Evolutionary conservation across 768 basidiomycete genomes (phyloP), one percentile per base, ranked within the genome.

Genomic region (Hortiboletus campestris): DNA sequence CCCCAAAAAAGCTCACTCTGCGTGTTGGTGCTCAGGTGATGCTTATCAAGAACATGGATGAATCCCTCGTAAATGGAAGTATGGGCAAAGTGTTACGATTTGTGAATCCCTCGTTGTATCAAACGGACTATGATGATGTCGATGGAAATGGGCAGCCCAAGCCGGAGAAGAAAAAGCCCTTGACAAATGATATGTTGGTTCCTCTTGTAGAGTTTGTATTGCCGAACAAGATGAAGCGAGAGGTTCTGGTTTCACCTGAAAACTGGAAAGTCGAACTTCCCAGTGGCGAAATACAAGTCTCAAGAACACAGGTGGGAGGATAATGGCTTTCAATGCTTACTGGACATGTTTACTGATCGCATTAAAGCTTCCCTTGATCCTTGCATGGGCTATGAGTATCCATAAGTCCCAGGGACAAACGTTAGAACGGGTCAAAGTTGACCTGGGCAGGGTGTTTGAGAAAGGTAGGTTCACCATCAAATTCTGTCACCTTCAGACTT

Each of bases 341-440:
- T 22, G 13, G 2, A 9, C 17, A 10, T 10, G 17, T 42, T 53
- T 51, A 7, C 47, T 58, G 35, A 64, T n/a, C 3, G 40, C 16
- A 2, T 50, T 10, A 41, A 61, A 95, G 91, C 70, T 96, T 2
- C 93, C 92, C 0, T 69, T 98, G 25, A 94, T 97, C 56, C 78
- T 96, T 38, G 82, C 95, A 0, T 98, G 95, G 96, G 95, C 96
- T 0, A 96, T 98, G 92, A 91, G 89, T 45, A 98, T 98, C 59
- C 97, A 99, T 72, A 99, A 99, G 69, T 91, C 90, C 12, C 97
- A 99, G 71, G 97, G 97, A 11, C 97, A 98, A 71, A 98, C 97
- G 0, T 78, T 99, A 11, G 89, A 94, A 25, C 84, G 93, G 44
- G 95, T 98, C 63, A 96, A 90, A 67, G 95, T 98, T 42, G 95